These are phyloP conservation scores for Aureobasidium sp. DNA, from an alignment of 2,329 filamentous ascomycete species.

Conservation along the genomic window DNA sequence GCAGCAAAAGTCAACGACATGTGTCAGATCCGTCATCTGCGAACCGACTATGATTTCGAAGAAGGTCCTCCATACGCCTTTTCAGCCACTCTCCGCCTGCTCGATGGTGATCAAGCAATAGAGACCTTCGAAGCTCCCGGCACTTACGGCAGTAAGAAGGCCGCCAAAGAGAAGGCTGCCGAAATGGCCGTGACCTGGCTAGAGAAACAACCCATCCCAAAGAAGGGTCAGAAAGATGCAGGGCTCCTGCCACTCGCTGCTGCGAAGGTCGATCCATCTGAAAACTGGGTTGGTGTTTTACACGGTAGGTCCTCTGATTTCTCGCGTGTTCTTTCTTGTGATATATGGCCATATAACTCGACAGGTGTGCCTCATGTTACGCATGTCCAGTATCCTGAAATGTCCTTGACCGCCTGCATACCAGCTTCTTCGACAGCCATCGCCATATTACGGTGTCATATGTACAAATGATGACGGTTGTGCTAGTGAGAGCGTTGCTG, in stretches of 20 bases:
- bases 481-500: not conserved
- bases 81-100: not conserved
- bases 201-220: not conserved
- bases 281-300: conserved; percentile 13
- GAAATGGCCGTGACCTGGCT: not conserved
- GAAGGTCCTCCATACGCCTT: conserved; percentile 4
- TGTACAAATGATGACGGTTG: no score
- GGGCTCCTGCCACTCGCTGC: not conserved
- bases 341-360: not conserved
- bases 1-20: conserved; percentile 7
- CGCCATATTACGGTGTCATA: not conserved
- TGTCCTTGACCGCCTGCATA: not conserved
- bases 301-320: conserved; percentile 2
- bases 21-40: not conserved
- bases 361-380: not conserved
- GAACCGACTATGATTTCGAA: conserved; percentile 6
- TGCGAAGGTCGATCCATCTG: not conserved
- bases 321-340: not conserved
- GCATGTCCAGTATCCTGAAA: not conserved
- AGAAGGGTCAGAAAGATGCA: not conserved
- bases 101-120: conserved; percentile 2
- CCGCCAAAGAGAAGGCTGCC: conserved; percentile 6
- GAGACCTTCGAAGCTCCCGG: not conserved
- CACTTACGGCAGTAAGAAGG: conserved; percentile 3
- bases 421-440: not conserved